Base-by-base conservation (phyloP, 352 stramenopile species). In the Phytopythium cucurbitacearum region DNA sequence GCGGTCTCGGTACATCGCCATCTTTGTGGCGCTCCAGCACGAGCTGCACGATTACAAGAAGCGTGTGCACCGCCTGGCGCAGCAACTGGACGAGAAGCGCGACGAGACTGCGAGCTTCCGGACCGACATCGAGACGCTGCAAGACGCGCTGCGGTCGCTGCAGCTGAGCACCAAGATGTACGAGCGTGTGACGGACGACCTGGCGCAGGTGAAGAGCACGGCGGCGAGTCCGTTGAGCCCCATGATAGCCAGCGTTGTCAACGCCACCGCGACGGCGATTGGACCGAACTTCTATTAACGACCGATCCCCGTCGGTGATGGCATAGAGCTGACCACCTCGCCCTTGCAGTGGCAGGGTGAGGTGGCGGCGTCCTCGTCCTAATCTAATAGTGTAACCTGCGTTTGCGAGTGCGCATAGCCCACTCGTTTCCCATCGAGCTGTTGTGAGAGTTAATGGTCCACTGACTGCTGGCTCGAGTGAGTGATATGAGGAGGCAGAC, bases 11-110 rank as follows among this genome's bases (percentile, higher is more conserved):
- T 91, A 91, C 39, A 71, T 83, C 7, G 59, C 73, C 37, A 84
- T 91, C 64, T 86, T 91, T 51, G 80, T 75, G 35, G 75, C 70
- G 3, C 40, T 91, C 39, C 80, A 91, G 47, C 67, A 64, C 11
- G 75, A 86, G 53, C 53, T 91, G 54, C 61, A 71, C 45, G 71
- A 74, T 42, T 76, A 70, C 57, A 87, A 87, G 60, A 58, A 75
- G 10, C 75, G 77, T n/a, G 55, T 80, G 10, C 49, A 62, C 32
- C 65, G 53, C n/a, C 59, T 91, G 33, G 69, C 60, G 28, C 73
- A 75, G 43, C 69, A 73, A 12, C 63, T 89, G n/a, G 64, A 87
- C 34, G 72, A 85, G 43, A 81, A 75, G 42, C 67, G 65, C 5
- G 75, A 85, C 44, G 62, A 79, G 16, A 89, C 86, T 52, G 38